phyloP scores from a whole-genome alignment of 2,329 filamentous ascomycete genomes.

The Fusarium guadeloupense region DNA sequence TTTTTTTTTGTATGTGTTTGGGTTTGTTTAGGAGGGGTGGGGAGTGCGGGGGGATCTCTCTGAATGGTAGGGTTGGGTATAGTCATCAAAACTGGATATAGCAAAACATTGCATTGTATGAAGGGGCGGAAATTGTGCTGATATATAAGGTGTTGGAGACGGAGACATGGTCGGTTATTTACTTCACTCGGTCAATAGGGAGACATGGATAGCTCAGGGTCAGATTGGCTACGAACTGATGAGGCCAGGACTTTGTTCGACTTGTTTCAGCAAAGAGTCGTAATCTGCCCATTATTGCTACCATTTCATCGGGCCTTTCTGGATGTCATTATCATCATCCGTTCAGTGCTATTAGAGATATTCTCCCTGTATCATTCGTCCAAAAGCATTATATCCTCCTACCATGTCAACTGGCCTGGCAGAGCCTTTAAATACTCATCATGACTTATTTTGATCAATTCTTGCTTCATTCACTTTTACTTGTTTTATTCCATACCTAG shows the following conservation, averaged over 20 bases:
- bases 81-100: constrained; percentile 11
- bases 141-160: background rate
- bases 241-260: background rate
- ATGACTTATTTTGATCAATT: background rate
- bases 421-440: background rate
- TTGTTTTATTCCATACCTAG: background rate
- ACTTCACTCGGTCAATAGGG: background rate
- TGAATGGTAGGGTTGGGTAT: background rate
- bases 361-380: background rate
- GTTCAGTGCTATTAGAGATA: background rate
- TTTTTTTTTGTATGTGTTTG: no score
- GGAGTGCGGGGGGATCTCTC: background rate
- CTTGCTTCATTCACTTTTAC: background rate
- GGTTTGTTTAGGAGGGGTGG: no score
- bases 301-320: background rate
- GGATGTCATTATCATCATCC: background rate
- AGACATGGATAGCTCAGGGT: background rate
- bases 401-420: background rate
- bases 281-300: background rate
- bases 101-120: constrained; percentile 8
- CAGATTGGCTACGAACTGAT: background rate
- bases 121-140: background rate
- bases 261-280: background rate
- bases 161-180: constrained; percentile 13
- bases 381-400: background rate